Base-by-base conservation (phyloP, 2,329 filamentous ascomycete species). In the Paracoccidioides lutzii region DNA sequence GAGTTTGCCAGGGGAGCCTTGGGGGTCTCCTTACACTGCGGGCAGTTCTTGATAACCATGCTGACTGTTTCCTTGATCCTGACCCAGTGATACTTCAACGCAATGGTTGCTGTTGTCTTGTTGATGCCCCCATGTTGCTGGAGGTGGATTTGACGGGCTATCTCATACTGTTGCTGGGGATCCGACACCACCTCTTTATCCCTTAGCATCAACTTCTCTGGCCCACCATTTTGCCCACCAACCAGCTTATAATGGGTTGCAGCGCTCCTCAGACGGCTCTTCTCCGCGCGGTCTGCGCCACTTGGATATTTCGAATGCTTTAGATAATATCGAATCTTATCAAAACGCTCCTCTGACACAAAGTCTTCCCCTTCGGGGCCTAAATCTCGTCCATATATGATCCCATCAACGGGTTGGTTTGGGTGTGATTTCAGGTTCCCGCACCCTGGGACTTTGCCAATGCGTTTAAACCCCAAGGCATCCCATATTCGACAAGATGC, bases 291-390 rank as follows among this genome's bases (percentile, higher is more conserved):
- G 76, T 96, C 90, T 67, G 91, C 90, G 59, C 90, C 91, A 65
- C 85, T 84, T 58, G 93, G 93, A 71, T 98, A 97, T 71, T 90
- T 89, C 67, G 85, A 86, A 70, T 90, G 89, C 73, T 95, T 94
- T 67, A 97, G 83, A 73, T 97, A 97, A 77, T 88, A 97, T 67
- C 90, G 87, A 69, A 97, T 97, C 78, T 96, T 96, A 77, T 96
- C 91, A 77, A 97, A 97, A 63, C 93, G 88, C 75, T 96, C 90
- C 76, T 96, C 90, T 71, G 86, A 90, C 65, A 91, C 85, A 69
- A 88, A 84, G 69, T 93, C 88, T 68, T 93, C 88, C 64, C 80
- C 81, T 64, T 88, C 85, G 41, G 76, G 72, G 59, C 74, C 77
- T 30, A 78, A 67, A 56, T 83, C 80, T 30, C 81, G 74, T 5